Conservation (phyloP, 768 basidiomycete species). For the Rickenella mellea region DNA sequence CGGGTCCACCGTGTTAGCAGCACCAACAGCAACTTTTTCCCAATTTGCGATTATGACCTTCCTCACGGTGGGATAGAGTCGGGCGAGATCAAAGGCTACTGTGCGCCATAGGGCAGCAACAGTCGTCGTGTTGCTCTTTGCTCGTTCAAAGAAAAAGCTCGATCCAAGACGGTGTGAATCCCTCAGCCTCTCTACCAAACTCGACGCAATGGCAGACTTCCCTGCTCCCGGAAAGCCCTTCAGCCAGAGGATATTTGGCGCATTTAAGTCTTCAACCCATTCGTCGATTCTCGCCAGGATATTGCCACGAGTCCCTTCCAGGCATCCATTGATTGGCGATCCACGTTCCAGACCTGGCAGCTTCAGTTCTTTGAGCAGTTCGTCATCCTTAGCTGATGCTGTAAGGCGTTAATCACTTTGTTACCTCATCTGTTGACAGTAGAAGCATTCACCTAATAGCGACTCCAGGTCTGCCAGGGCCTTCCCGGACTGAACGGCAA, state of each 20-base stretch:
- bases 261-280: slow-evolving; percentile 24
- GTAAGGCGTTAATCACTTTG: no score
- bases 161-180: slow-evolving; percentile 1
- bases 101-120: slow-evolving; percentile 2
- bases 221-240: slow-evolving; percentile 11
- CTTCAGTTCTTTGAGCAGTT: no score
- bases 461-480: no score
- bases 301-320: slow-evolving; percentile 5
- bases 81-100: slow-evolving; percentile 12
- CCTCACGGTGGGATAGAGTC: slow-evolving; percentile 4
- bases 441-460: no score
- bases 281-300: slow-evolving; percentile 2
- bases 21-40: slow-evolving; percentile 10
- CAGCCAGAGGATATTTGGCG: slow-evolving; percentile 12
- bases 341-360: no score
- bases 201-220: slow-evolving; percentile 12
- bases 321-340: no score
- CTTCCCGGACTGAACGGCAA: no score
- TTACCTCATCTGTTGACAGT: no score
- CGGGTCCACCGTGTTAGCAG: slow-evolving; percentile 9
- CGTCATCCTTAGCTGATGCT: no score
- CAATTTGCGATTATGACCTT: slow-evolving; percentile 7
- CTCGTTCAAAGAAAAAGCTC: slow-evolving; percentile 6
- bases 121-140: not conserved
- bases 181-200: not conserved